These are phyloP conservation scores for Fusarium protoensiforme DNA, from an alignment of 2,329 filamentous ascomycete genomes.

Conservation along the genomic window DNA sequence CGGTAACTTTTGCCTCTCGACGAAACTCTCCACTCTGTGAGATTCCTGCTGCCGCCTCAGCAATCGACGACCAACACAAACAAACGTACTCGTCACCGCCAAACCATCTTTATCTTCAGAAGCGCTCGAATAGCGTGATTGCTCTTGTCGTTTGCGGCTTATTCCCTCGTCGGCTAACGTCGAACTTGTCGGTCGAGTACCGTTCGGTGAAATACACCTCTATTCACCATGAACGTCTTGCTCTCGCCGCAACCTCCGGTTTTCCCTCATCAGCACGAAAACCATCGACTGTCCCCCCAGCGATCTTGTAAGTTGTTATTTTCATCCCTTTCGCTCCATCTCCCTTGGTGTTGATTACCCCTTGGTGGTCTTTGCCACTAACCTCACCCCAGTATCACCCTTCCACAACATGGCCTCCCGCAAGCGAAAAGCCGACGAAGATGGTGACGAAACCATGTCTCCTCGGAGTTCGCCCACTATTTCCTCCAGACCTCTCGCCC, in stretches of 20 bases:
- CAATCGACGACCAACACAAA: neutral
- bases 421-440: conserved; percentile 90
- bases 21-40: neutral
- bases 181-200: conserved; percentile 7
- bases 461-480: conserved; percentile 84
- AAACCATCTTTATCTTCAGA: neutral
- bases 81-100: neutral
- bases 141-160: conserved; percentile 14
- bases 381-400: conserved; percentile 51
- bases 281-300: conserved; percentile 63
- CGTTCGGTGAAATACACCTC: conserved; percentile 7
- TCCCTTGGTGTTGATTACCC: neutral
- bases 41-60: conserved; percentile 1
- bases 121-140: conserved; percentile 1
- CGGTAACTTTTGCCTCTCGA: neutral
- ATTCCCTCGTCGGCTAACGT: conserved; percentile 27
- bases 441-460: conserved; percentile 88
- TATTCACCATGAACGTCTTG: conserved; percentile 69
- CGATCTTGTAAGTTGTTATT: conserved; percentile 62
- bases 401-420: conserved; percentile 65
- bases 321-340: neutral
- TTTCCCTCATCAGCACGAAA: conserved; percentile 69
- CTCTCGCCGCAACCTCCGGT: conserved; percentile 69
- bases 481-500: conserved; percentile 73
- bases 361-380: conserved; percentile 29